Evolutionary conservation across 495 filamentous ascomycete genomes (phyloP), one percentile per base, ranked within the genome.

Genomic region (Neurospora africana): DNA sequence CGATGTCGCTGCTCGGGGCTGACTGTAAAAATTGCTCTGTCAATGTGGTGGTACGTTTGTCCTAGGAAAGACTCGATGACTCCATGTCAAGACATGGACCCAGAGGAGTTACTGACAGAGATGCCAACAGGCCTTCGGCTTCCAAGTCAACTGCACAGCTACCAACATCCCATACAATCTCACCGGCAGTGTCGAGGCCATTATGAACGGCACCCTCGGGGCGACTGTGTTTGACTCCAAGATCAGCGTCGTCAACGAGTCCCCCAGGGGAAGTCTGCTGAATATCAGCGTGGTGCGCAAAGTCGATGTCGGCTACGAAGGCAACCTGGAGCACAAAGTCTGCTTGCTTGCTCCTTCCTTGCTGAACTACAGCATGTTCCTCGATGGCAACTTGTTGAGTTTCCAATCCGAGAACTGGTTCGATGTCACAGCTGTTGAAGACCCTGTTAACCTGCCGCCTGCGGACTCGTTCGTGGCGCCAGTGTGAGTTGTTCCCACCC

Each of bases 51-150:
- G 53, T 53, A 27, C 0, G 44, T 53, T 53, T 53, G 9, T 23
- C 11, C 10, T 0, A 13, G 44, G 10, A 11, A n/a, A n/a, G n/a
- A n/a, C n/a, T n/a, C n/a, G 35, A 13, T 13, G 8, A 0, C 2
- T 5, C 3, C 0, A 53, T 43, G 19, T 1, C 44, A 53, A 2
- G 21, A n/a, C n/a, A n/a, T n/a, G n/a, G n/a, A 0, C 1, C 21
- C 0, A 21, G 1, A 0, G 21, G 0, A 23, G 11, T 53, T 5
- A 27, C 21, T 53, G 2, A 53, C 21, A 21, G 21, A 53, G 11
- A 27, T 10, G 5, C 5, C 27, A 19, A 61, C 6, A 61, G 53
- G 53, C 53, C 27, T 61, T 61, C 1, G 53, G 53, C 5, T 61
- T 61, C 53, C 53, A 61, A 33, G 53, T 61, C 1, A 33, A 33